Evolutionary conservation across 2,329 filamentous ascomycete genomes (phyloP), one percentile per base, ranked within the genome.

Genomic region (Calonectria naviculata): DNA sequence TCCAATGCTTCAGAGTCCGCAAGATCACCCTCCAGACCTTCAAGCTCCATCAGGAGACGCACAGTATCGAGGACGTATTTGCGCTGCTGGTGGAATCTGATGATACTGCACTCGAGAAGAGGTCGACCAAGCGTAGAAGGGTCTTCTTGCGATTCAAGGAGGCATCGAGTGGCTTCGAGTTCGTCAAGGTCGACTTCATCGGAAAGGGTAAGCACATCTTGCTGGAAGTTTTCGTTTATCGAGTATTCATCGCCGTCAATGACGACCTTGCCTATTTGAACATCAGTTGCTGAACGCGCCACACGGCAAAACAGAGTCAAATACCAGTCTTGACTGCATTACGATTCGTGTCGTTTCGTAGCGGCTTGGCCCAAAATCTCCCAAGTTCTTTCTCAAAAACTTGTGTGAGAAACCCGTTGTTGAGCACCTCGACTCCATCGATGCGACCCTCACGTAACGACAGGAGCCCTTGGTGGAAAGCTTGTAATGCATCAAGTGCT

Each of bases 141-240:
- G 76, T 95, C 92, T 42, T 91, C 89, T 80, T 94, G 90, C 21
- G 94, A 92, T 67, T 93, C 91, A 63, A 97, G 85, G 68, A 97
- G 90, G 61, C 97, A 89, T 75, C 89, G 89, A 12, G 95, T 94
- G 21, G 96, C 93, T 77, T 97, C 91, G 68, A 97, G 81, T 83
- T 99, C 97, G 83, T 99, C 95, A 64, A 99, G 87, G 78, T 98
- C 92, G 72, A 98, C 87, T 76, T 95, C 94, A 82, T 98, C 95
- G 67, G 96, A 94, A 42, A 99, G 87, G 77, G 94, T 90, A 36
- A 97, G 87, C 28, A 92, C 90, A 76, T 93, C 91, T 82, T 98
- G 93, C 80, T 96, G 92, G 83, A 99, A 98, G 73, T 95, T 92
- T 67, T 94, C 89, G 83, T 97, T 98, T 85, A 99, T 87, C 26